These are phyloP conservation scores for Xanthoconium purpureum DNA, from an alignment of 768 basidiomycete species.

Conservation along the genomic window DNA sequence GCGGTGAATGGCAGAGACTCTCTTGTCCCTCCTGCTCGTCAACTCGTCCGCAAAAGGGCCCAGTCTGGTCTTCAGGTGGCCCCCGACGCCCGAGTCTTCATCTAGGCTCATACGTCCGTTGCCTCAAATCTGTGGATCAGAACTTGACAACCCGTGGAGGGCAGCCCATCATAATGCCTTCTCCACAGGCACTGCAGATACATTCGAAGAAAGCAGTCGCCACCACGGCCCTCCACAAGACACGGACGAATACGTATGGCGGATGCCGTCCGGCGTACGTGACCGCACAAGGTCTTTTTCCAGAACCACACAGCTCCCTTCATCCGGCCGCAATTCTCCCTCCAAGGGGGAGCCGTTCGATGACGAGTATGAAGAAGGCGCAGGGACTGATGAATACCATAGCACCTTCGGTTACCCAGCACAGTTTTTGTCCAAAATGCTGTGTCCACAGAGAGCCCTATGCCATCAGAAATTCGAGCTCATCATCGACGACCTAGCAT, in stretches of 20 bases:
- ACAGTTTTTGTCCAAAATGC: conserved; percentile 75
- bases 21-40: conserved; percentile 79
- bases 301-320: conserved; percentile 39
- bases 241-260: conserved; percentile 60
- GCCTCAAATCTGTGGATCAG: conserved; percentile 45
- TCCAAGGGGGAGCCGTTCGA: conserved; percentile 41
- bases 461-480: conserved; percentile 96
- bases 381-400: conserved; percentile 53
- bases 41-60: conserved; percentile 81
- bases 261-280: conserved; percentile 45
- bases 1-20: conserved; percentile 52
- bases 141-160: conserved; percentile 73
- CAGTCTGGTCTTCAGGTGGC: conserved; percentile 81
- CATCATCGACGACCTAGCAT: conserved; percentile 85
- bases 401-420: conserved; percentile 75
- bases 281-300: conserved; percentile 54
- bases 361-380: conserved; percentile 33
- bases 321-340: conserved; percentile 53
- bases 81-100: conserved; percentile 61
- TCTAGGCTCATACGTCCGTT: conserved; percentile 71
- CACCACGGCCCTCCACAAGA: conserved; percentile 18
- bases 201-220: not conserved
- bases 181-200: conserved; percentile 23
- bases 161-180: conserved; percentile 52
- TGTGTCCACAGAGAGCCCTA: conserved; percentile 74